phyloP scores from a whole-genome alignment of 129 eudicot species.

The Sambucus nigra region DNA sequence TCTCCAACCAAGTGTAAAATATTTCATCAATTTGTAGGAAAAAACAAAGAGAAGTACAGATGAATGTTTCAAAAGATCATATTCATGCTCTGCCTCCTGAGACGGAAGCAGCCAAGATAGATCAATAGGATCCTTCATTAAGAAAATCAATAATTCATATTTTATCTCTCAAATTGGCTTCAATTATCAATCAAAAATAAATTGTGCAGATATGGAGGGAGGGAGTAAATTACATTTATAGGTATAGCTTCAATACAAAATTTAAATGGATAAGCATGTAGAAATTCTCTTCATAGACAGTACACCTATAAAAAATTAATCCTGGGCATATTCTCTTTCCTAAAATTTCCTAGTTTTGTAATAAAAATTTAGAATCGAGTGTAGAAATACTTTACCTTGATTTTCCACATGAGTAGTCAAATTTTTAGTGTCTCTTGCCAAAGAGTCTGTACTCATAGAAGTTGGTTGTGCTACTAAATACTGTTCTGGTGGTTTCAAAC shows the following conservation, averaged over 20 bases:
- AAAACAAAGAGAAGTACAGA: background rate
- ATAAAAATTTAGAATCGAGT: no score
- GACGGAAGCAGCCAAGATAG: background rate
- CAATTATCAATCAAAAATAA: background rate
- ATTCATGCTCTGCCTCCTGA: background rate
- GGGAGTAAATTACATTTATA: background rate
- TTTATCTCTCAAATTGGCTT: background rate
- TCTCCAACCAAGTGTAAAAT: no score
- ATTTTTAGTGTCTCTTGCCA: conserved; percentile 13
- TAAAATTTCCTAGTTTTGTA: no score
- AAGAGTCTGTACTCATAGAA: conserved; percentile 15
- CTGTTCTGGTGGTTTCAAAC: conserved; percentile 19
- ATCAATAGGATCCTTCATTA: background rate
- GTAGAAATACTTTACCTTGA: conserved; percentile 31
- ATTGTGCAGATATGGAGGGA: background rate
- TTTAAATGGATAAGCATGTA: background rate
- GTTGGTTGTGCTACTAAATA: conserved; percentile 21
- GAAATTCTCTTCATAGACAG: background rate
- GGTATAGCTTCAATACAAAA: background rate
- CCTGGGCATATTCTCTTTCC: no score
- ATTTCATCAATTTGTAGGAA: no score
- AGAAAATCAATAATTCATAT: background rate
- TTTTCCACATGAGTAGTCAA: conserved; percentile 8
- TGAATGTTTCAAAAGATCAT: background rate
- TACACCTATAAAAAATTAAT: no score